A percentile compares a stretch with the other conserved stretches of the same genome.
phyloP scores from a whole-genome alignment of 1,284 basidiomycete species.

The Abortiporus biennis region DNA sequence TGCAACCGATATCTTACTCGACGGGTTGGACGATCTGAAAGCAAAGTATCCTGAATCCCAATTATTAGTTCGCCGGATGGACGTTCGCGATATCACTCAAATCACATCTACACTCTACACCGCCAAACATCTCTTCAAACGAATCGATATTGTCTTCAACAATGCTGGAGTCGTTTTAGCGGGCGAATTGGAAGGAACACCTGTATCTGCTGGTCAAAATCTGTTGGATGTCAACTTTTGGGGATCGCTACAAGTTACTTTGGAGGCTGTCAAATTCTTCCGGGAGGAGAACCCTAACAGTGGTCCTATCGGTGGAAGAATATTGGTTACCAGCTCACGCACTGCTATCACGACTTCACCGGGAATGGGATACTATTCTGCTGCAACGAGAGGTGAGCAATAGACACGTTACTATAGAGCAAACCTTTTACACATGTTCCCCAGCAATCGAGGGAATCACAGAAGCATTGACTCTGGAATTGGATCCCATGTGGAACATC shows the following conservation, averaged over 20 bases:
- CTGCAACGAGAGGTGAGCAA: slow-evolving; percentile 14
- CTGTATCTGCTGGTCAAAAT: slow-evolving; percentile 19
- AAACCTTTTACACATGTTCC: not conserved
- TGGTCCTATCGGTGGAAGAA: slow-evolving; percentile 18
- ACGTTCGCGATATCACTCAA: slow-evolving; percentile 28
- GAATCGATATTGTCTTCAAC: slow-evolving; percentile 29
- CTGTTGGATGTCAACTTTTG: slow-evolving; percentile 29
- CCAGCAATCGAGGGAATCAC: slow-evolving; percentile 21
- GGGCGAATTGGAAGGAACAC: slow-evolving; percentile 22
- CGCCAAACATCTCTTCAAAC: slow-evolving; percentile 18
- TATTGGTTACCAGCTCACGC: slow-evolving; percentile 23
- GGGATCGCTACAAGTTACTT: slow-evolving; percentile 18
- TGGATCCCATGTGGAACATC: slow-evolving; percentile 26
- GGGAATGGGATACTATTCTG: slow-evolving; percentile 21
- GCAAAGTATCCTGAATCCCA: slow-evolving; percentile 11
- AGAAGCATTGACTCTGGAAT: slow-evolving; percentile 18
- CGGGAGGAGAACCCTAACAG: slow-evolving; percentile 5
- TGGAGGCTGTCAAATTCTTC: slow-evolving; percentile 7
- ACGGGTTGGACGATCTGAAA: slow-evolving; percentile 17
- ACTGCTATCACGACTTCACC: slow-evolving; percentile 15
- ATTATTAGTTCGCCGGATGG: slow-evolving; percentile 32
- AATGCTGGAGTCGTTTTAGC: slow-evolving; percentile 26
- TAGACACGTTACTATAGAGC: not conserved
- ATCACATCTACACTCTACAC: slow-evolving; percentile 20
- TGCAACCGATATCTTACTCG: slow-evolving; percentile 24